These are phyloP conservation scores for Penicillium sumatraense DNA, from an alignment of 2,329 filamentous ascomycete species.

Conservation along the genomic window DNA sequence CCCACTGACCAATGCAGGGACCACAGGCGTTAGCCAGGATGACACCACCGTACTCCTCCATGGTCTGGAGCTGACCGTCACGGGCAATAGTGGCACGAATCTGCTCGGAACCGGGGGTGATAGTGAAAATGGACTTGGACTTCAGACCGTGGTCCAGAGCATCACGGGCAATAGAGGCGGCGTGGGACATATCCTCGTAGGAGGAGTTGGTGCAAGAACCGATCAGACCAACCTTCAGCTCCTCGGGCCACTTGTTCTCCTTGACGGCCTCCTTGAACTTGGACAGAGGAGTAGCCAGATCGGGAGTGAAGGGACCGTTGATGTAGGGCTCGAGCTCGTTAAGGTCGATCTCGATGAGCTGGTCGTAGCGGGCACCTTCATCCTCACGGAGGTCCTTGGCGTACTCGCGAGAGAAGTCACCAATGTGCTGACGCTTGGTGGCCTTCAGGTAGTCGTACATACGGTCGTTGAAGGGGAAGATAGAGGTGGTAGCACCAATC, in stretches of 20 bases:
- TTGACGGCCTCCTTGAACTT: constrained; percentile 84
- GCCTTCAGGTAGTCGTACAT: constrained; percentile 85
- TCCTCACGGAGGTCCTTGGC: constrained; percentile 71
- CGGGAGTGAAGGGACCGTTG: constrained; percentile 95
- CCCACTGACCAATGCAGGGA: constrained; percentile 95
- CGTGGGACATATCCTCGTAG: constrained; percentile 97
- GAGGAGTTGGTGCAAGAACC: constrained; percentile 99
- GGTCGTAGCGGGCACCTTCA: constrained; percentile 81
- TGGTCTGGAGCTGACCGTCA: constrained; percentile 83
- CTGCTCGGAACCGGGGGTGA: constrained; percentile 95
- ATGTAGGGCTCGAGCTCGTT: constrained; percentile 91
- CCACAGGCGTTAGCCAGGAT: constrained; percentile 95
- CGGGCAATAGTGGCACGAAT: constrained; percentile 92
- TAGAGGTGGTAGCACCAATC: constrained; percentile 91
- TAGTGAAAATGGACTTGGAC: constrained; percentile 89
- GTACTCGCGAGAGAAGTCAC: constrained; percentile 67
- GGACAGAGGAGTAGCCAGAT: constrained; percentile 89
- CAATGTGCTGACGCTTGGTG: constrained; percentile 76
- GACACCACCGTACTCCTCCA: constrained; percentile 82
- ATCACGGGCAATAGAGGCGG: constrained; percentile 90
- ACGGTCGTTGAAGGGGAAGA: constrained; percentile 88
- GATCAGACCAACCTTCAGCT: constrained; percentile 89
- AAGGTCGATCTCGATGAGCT: constrained; percentile 87
- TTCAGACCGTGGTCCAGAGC: constrained; percentile 86
- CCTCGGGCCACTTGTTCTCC: constrained; percentile 86